Conservation (phyloP, 495 filamentous ascomycete genomes). For the Amorphotheca resinae region DNA sequence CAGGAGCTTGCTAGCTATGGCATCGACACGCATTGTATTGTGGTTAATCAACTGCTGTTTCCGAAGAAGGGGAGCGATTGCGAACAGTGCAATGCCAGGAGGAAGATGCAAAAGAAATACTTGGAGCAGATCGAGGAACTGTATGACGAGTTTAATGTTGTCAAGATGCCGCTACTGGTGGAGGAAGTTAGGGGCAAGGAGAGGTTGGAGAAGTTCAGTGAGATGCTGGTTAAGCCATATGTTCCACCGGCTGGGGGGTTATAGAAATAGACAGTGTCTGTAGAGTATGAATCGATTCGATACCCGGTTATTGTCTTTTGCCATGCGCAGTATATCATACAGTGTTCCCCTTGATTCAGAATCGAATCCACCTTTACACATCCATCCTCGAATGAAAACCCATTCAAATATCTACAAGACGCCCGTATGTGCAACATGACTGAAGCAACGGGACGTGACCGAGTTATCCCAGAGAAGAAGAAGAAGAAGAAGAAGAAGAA, state of each 20-base stretch:
- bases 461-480: too few species aligned
- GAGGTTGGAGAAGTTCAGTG: constrained; percentile 80
- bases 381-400: too few species aligned
- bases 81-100: constrained; percentile 87
- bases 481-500: too few species aligned
- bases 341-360: too few species aligned
- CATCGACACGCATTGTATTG: constrained; percentile 94
- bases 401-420: too few species aligned
- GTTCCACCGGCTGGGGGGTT: constrained; percentile 50
- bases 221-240: constrained; percentile 83
- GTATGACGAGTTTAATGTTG: constrained; percentile 98
- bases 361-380: too few species aligned
- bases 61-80: constrained; percentile 76
- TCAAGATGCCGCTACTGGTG: constrained; percentile 89
- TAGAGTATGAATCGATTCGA: too few species aligned
- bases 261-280: constrained; percentile 5
- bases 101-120: constrained; percentile 99
- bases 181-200: constrained; percentile 96
- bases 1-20: constrained; percentile 87
- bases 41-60: constrained; percentile 96
- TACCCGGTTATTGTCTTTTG: too few species aligned
- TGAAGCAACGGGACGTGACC: too few species aligned
- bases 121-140: constrained; percentile 97
- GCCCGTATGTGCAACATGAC: too few species aligned
- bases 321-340: too few species aligned